Conservation (phyloP, 2,329 filamentous ascomycete species). For the Cadophora gregata region DNA sequence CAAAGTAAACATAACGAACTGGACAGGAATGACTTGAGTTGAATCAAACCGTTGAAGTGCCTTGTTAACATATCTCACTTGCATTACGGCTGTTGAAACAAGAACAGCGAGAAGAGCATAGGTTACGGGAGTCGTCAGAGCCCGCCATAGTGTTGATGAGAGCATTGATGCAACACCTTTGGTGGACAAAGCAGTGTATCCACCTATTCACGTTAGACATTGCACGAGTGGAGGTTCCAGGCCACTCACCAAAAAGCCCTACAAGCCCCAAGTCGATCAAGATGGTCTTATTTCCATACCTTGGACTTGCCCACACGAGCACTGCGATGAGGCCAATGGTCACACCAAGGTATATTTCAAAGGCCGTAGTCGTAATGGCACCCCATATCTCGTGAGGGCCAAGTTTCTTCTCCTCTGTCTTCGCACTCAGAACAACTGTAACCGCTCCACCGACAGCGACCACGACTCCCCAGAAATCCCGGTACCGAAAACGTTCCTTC, state of each 20-base stretch:
- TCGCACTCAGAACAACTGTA: conserved; percentile 90
- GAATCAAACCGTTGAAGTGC: conserved; percentile 93
- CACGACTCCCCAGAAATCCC: conserved; percentile 87
- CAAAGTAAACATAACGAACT: conserved; percentile 96
- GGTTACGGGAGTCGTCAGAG: conserved; percentile 89
- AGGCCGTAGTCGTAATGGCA: conserved; percentile 85
- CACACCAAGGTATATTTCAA: conserved; percentile 86
- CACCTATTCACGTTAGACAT: conserved; percentile 59
- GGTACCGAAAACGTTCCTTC: conserved; percentile 83
- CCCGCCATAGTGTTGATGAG: conserved; percentile 86
- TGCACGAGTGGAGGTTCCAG: neutral
- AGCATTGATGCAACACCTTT: conserved; percentile 96
- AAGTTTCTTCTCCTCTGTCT: conserved; percentile 86
- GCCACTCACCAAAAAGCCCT: conserved; percentile 80
- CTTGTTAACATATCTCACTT: conserved; percentile 95
- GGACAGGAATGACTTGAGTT: conserved; percentile 96
- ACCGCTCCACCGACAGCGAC: conserved; percentile 88
- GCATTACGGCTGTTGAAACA: conserved; percentile 86
- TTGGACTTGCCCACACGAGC: conserved; percentile 82
- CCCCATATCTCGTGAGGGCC: conserved; percentile 90
- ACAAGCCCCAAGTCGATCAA: conserved; percentile 93
- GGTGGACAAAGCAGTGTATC: conserved; percentile 95
- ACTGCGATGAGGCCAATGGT: conserved; percentile 75
- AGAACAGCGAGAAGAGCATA: conserved; percentile 85
- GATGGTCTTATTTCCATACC: conserved; percentile 84